Evolutionary conservation across 2,329 filamentous ascomycete species (phyloP).

Genomic region (Parastagonospora nodorum): DNA sequence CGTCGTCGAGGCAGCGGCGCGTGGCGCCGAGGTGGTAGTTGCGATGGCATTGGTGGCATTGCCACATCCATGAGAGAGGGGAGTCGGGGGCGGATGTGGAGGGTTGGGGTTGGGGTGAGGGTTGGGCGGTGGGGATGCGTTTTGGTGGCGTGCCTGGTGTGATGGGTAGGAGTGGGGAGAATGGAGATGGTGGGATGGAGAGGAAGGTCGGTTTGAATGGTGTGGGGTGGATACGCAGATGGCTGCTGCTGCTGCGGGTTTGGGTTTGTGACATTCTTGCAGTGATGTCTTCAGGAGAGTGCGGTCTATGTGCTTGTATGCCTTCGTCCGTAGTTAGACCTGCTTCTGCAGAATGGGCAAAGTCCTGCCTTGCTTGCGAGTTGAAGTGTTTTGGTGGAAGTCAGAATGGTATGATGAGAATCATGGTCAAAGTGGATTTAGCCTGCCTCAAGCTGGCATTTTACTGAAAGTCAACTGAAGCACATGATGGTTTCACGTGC

Average conservation of each 20-base stretch:
- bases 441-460: no score
- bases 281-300: no score
- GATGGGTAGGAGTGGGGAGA: conserved; percentile 42
- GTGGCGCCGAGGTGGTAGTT: conserved; percentile 57
- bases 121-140: background rate
- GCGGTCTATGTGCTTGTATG: no score
- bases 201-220: conserved; percentile 53
- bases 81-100: conserved; percentile 13
- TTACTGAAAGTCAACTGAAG: no score
- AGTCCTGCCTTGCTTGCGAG: no score
- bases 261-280: no score
- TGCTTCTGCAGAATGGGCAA: no score
- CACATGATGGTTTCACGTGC: no score
- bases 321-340: no score
- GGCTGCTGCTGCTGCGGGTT: background rate
- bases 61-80: conserved; percentile 57
- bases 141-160: background rate
- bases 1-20: conserved; percentile 59
- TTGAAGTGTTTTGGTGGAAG: no score
- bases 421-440: no score
- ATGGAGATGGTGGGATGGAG: conserved; percentile 52
- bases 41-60: conserved; percentile 57
- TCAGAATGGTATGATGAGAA: no score
- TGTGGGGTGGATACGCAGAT: conserved; percentile 39
- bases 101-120: conserved; percentile 19